A percentile compares a stretch with the other conserved stretches of the same genome.
These are phyloP conservation scores for Boletus rubescentipes DNA, from an alignment of 768 basidiomycete species.

Conservation along the genomic window DNA sequence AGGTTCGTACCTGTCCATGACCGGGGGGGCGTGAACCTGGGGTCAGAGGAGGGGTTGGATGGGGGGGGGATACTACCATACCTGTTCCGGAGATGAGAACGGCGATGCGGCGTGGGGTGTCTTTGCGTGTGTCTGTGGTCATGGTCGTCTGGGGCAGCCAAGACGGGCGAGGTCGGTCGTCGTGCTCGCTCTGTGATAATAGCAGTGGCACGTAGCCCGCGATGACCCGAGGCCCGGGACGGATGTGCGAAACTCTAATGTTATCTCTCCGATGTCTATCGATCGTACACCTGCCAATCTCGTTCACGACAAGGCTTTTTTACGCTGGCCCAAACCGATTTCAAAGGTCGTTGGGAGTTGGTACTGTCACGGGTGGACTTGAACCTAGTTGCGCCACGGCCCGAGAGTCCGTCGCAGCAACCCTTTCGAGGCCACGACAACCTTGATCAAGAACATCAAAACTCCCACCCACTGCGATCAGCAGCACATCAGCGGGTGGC, in stretches of 20 bases:
- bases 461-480: too few species aligned
- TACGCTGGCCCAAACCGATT: not conserved
- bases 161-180: constrained; percentile 5
- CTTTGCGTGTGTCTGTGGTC: not conserved
- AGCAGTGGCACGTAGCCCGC: not conserved
- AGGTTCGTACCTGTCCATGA: constrained; percentile 79
- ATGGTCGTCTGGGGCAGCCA: constrained; percentile 2
- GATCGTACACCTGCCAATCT: not conserved
- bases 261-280: constrained; percentile 1
- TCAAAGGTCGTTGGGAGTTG: not conserved
- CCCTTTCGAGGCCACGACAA: not conserved
- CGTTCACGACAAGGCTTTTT: not conserved
- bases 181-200: constrained; percentile 1
- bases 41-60: not conserved
- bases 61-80: too few species aligned
- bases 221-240: not conserved
- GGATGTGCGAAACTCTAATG: not conserved
- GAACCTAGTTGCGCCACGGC: not conserved
- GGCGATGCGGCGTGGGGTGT: constrained; percentile 15
- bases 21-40: not conserved
- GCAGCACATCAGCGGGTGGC: too few species aligned
- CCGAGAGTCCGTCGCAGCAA: not conserved
- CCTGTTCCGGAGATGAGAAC: constrained; percentile 67
- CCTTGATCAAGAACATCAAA: too few species aligned
- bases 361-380: not conserved